phyloP scores from a whole-genome alignment of 805 yeast species.

The Metschnikowia matae region DNA sequence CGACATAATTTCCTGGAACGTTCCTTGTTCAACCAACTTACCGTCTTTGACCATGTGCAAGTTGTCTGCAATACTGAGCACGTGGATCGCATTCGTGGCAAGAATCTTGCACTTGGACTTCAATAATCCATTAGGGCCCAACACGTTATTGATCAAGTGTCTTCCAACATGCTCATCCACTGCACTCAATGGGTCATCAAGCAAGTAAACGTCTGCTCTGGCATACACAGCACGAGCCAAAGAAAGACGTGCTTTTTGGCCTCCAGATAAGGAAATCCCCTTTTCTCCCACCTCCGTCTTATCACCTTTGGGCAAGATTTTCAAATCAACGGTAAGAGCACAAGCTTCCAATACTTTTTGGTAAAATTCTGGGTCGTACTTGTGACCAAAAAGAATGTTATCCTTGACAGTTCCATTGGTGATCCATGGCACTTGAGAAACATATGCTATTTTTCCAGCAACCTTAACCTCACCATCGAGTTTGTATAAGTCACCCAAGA shows the following conservation, averaged over 20 bases:
- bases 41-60: slow-evolving; percentile 71
- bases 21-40: slow-evolving; percentile 61
- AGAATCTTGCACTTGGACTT: slow-evolving; percentile 69
- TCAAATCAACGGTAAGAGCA: slow-evolving; percentile 76
- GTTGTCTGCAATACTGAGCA: slow-evolving; percentile 67
- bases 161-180: slow-evolving; percentile 96
- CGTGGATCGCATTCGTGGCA: slow-evolving; percentile 85
- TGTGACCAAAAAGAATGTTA: slow-evolving; percentile 86
- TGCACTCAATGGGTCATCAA: slow-evolving; percentile 93
- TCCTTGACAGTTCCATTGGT: slow-evolving; percentile 92
- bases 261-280: slow-evolving; percentile 94
- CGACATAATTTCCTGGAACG: slow-evolving; percentile 49
- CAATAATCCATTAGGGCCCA: slow-evolving; percentile 77
- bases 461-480: slow-evolving; percentile 66
- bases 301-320: slow-evolving; percentile 83
- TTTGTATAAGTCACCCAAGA: slow-evolving; percentile 79
- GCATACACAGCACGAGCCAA: slow-evolving; percentile 95
- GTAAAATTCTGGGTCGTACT: slow-evolving; percentile 77
- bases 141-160: slow-evolving; percentile 75
- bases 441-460: slow-evolving; percentile 82
- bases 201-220: slow-evolving; percentile 82
- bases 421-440: slow-evolving; percentile 94
- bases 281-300: slow-evolving; percentile 93
- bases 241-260: slow-evolving; percentile 93
- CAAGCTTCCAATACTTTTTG: slow-evolving; percentile 80